Percentiles rank a stretch among this genome's conserved stretches.
Conservation (phyloP, 2,329 filamentous ascomycete species). For the Colletotrichum aenigma region DNA sequence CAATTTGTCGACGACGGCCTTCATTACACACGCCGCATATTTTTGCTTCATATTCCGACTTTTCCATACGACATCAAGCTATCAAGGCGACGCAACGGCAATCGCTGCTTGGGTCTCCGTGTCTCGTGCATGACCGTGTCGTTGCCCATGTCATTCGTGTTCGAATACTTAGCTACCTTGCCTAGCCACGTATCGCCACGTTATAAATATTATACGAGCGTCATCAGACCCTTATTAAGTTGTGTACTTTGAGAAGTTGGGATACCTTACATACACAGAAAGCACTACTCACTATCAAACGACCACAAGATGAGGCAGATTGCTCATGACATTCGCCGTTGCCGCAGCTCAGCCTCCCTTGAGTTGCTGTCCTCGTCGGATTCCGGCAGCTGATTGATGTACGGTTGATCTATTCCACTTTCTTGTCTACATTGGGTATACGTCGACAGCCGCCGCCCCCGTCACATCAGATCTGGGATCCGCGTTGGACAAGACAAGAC, state of each 20-base stretch:
- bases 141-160: not conserved
- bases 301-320: not conserved
- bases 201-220: not conserved
- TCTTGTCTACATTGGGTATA: not conserved
- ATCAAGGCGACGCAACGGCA: not conserved
- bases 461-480: conserved; percentile 1
- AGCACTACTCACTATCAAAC: not conserved
- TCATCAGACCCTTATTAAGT: not conserved
- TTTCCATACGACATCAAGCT: not conserved
- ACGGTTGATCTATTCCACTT: not conserved
- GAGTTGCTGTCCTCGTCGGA: not conserved
- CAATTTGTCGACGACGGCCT: not conserved
- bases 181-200: not conserved
- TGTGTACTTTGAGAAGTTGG: not conserved
- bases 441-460: not conserved
- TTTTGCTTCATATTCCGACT: not conserved
- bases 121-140: not conserved
- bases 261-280: not conserved
- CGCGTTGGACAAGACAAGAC: not conserved
- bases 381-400: not conserved
- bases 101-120: not conserved
- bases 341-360: not conserved
- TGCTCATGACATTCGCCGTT: not conserved
- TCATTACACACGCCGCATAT: not conserved
- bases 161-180: not conserved